Base-by-base conservation (phyloP, 805 yeast genomes). In the Yamadazyma phyllophila region DNA sequence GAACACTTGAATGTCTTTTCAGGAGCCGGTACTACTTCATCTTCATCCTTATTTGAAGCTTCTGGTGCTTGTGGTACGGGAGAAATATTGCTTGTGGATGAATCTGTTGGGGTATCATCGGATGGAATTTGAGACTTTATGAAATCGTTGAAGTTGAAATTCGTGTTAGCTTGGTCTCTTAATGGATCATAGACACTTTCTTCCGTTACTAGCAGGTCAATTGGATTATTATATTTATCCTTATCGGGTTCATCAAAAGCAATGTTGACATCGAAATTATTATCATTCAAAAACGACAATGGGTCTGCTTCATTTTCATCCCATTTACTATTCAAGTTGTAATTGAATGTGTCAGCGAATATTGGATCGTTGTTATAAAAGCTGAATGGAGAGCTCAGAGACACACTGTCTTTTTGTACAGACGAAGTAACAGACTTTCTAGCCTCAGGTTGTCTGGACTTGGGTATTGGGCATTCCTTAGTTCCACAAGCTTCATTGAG, bases 401-500 rank as follows among this genome's bases (percentile, higher is more conserved):
- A 16, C 1, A 43, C 7, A 24, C 41, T 37, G 11, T 30, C 29
- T 12, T 45, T 41, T n/a, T 32, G 35, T 3, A 17, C 36, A 5
- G 24, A n/a, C n/a, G n/a, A 14, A n/a, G 26, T 9, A 14, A 24
- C 12, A 7, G 29, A n/a, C 13, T n/a, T 29, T 35, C 24, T 13
- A 24, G 36, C 17, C 8, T 11, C 31, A 4, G 41, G 46, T 14
- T 63, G 52, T 41, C 60, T 57, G 44, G 49, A 63, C 48, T 69
- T 67, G 2, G 96, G 95, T 3, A 83, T 61, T 3, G 94, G 96
- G 51, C 78, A 66, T 12, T 74, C 74, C 55, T 73, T 82, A 6
- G 83, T 82, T 13, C 97, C 97, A 65, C 97, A 91, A 1, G 90
- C 97, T 61, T 81, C 76, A 50, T 80, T 78, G 59, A 92, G 74